phyloP scores from a whole-genome alignment of 805 yeast genomes.

The Yarrowia divulgata region DNA sequence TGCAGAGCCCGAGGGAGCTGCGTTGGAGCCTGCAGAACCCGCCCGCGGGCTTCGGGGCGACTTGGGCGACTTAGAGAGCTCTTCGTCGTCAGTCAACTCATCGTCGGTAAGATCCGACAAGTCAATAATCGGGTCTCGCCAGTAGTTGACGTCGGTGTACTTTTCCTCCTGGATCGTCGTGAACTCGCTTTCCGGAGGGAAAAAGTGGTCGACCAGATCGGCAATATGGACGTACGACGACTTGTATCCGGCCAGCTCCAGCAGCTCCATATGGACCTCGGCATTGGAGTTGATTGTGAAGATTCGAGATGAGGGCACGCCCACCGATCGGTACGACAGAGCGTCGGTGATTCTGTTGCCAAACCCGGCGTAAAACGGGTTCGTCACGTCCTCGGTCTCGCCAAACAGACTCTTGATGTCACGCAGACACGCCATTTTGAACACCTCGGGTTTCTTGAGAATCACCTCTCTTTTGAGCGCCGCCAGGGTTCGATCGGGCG shows the following conservation, averaged over 20 bases:
- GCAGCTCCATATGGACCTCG: constrained; percentile 94
- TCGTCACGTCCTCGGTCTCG: constrained; percentile 45
- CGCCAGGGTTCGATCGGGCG: constrained; percentile 97
- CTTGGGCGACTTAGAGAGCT: constrained; percentile 51
- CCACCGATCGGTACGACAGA: constrained; percentile 88
- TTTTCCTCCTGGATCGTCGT: constrained; percentile 58
- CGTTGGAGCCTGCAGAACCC: constrained; percentile 17
- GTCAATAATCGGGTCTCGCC: constrained; percentile 83
- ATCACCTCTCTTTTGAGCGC: constrained; percentile 92
- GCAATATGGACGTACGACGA: constrained; percentile 88
- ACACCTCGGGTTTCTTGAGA: constrained; percentile 94
- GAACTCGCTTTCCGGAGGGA: constrained; percentile 74
- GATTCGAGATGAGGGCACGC: constrained; percentile 90
- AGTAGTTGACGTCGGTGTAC: constrained; percentile 86
- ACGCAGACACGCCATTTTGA: constrained; percentile 94
- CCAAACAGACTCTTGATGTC: constrained; percentile 73
- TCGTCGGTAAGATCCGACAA: constrained; percentile 48
- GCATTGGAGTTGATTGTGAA: constrained; percentile 97
- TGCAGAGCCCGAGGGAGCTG: constrained; percentile 13
- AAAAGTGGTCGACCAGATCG: constrained; percentile 94
- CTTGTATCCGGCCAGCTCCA: constrained; percentile 91
- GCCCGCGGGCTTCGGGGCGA: constrained; percentile 61
- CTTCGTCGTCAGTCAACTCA: constrained; percentile 23
- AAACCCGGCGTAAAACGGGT: constrained; percentile 95
- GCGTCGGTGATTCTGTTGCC: constrained; percentile 98